phyloP scores from a whole-genome alignment of 1,284 basidiomycete species.

The Marasmius sp. region DNA sequence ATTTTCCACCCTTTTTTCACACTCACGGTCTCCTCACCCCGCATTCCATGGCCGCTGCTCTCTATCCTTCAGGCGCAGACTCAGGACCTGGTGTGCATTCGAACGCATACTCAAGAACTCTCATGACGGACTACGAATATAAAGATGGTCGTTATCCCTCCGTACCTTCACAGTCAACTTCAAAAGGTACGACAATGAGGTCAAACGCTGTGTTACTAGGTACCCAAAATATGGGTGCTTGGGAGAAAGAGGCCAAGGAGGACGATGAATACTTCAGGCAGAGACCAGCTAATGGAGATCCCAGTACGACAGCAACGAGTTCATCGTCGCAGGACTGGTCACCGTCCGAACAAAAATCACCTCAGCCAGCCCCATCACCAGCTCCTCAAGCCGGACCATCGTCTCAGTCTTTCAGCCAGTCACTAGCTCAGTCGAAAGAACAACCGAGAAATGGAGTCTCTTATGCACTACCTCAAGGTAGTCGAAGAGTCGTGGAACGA shows the following conservation, averaged over 20 bases:
- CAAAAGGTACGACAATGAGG: constrained; percentile 22
- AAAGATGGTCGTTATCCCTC: constrained; percentile 62
- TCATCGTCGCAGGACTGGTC: constrained; percentile 1
- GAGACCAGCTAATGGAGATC: background rate
- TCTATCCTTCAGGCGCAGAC: constrained; percentile 44
- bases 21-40: background rate
- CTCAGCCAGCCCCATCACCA: background rate
- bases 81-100: constrained; percentile 28
- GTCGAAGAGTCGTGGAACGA: constrained; percentile 47
- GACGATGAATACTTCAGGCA: constrained; percentile 1
- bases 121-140: constrained; percentile 60
- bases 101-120: constrained; percentile 45
- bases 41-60: constrained; percentile 46
- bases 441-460: constrained; percentile 35
- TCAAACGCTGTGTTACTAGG: constrained; percentile 26
- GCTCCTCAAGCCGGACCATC: background rate
- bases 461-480: constrained; percentile 39
- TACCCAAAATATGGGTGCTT: constrained; percentile 11
- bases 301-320: background rate
- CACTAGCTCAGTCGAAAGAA: constrained; percentile 31
- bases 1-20: background rate
- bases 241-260: constrained; percentile 17
- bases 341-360: background rate
- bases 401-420: constrained; percentile 22
- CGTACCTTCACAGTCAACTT: constrained; percentile 28